Conservation (phyloP, 139 green algal species). For the Yamagishiella unicocca region DNA sequence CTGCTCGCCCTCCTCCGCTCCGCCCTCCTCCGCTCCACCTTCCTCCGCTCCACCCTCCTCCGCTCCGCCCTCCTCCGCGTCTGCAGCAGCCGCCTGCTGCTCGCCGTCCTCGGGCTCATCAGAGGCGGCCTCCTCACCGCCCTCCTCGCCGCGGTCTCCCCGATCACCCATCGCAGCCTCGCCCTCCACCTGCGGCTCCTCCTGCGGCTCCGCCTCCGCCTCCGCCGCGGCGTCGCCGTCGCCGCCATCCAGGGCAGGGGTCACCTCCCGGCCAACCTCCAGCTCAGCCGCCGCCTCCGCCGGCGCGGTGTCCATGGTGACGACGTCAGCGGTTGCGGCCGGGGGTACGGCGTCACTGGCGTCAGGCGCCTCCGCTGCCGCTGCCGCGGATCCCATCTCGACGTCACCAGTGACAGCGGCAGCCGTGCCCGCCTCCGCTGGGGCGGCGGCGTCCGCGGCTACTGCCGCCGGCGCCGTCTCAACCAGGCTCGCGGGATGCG, state of each 20-base stretch:
- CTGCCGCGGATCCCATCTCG: not conserved
- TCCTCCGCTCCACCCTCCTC: not conserved
- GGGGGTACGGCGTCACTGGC: too few species aligned
- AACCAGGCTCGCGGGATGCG: not conserved
- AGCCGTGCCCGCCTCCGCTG: not conserved
- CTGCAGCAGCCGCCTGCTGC: not conserved
- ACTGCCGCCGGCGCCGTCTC: not conserved
- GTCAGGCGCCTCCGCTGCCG: not conserved
- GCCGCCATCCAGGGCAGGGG: not conserved
- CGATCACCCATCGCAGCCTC: not conserved
- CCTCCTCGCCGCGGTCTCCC: not conserved
- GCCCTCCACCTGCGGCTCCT: not conserved
- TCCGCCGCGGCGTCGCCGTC: not conserved
- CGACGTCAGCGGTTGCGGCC: too few species aligned
- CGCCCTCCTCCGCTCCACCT: not conserved
- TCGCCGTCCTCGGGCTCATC: constrained; percentile 5
- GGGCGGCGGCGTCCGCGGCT: not conserved
- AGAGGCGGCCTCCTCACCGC: not conserved
- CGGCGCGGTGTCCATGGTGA: too few species aligned
- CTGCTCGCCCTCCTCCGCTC: not conserved
- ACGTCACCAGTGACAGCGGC: not conserved
- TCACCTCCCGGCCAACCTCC: not conserved
- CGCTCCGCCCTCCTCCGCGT: not conserved
- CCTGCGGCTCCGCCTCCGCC: not conserved
- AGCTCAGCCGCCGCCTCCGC: too few species aligned